Conservation (phyloP, 2,329 filamentous ascomycete species). For the Colletotrichum sp. region DNA sequence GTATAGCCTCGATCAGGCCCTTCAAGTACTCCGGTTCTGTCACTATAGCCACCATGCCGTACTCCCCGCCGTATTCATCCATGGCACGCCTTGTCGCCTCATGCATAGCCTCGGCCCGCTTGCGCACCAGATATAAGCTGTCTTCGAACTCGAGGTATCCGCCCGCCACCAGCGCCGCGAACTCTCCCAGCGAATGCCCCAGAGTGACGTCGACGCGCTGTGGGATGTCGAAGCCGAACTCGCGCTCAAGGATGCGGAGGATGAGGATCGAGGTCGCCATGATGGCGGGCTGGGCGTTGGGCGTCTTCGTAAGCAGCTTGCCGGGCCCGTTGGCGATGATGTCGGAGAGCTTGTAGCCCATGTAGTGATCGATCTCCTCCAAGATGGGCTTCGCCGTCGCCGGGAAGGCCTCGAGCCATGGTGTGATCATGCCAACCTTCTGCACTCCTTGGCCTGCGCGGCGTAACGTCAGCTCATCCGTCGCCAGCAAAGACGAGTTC, state of each 20-base stretch:
- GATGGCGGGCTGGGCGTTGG: conserved; percentile 92
- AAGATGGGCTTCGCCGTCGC: conserved; percentile 75
- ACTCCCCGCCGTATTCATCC: conserved; percentile 75
- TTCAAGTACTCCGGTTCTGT: conserved; percentile 81
- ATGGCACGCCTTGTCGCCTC: conserved; percentile 72
- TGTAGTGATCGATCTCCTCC: conserved; percentile 81
- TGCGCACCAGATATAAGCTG: conserved; percentile 77
- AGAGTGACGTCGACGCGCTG: conserved; percentile 82
- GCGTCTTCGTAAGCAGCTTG: conserved; percentile 76
- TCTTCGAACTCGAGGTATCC: conserved; percentile 81
- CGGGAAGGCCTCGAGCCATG: conserved; percentile 89
- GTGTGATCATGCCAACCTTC: conserved; percentile 83
- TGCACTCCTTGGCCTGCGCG: conserved; percentile 82
- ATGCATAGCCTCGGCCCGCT: conserved; percentile 83
- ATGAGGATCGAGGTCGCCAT: conserved; percentile 95
- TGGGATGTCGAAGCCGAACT: conserved; percentile 77
- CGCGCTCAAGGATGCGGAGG: conserved; percentile 81
- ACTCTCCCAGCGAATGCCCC: conserved; percentile 92
- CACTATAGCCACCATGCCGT: conserved; percentile 93
- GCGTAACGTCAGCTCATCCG: neutral
- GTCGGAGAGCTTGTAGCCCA: conserved; percentile 76
- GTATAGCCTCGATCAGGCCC: conserved; percentile 73
- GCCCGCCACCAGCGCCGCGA: conserved; percentile 85
- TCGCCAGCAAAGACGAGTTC: neutral
- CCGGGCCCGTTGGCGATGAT: conserved; percentile 84